A percentile compares a stretch with the other conserved stretches of the same genome.
These are phyloP conservation scores for Blastomyces emzantsi DNA, from an alignment of 2,329 filamentous ascomycete genomes.

Conservation along the genomic window DNA sequence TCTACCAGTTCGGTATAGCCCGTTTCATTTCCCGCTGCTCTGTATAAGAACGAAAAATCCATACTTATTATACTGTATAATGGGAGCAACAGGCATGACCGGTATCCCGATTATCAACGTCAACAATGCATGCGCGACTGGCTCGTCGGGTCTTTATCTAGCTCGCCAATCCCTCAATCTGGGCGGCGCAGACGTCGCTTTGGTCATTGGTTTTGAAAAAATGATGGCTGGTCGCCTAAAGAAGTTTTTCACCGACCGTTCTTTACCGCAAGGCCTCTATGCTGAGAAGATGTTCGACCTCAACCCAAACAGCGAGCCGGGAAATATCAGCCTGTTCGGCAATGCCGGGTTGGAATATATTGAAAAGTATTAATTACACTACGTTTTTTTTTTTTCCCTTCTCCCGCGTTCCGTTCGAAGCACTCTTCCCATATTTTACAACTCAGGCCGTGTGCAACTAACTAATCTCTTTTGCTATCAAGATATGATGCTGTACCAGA, in stretches of 20 bases:
- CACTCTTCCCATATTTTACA: neutral
- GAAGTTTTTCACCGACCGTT: conserved; percentile 15
- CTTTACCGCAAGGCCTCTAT: conserved; percentile 13
- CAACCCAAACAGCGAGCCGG: conserved; percentile 16
- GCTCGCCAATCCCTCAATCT: conserved; percentile 16
- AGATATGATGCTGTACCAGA: conserved; percentile 18
- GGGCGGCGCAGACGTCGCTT: conserved; percentile 19
- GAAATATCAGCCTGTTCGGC: conserved; percentile 17
- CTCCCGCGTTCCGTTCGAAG: neutral
- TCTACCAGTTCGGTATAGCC: conserved; percentile 20
- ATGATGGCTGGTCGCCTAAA: conserved; percentile 19
- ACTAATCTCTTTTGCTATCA: neutral
- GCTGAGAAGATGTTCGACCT: conserved; percentile 15
- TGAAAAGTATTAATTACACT: conserved; percentile 16
- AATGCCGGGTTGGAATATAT: conserved; percentile 20
- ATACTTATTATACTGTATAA: neutral
- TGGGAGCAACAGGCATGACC: conserved; percentile 16
- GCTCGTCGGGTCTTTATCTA: conserved; percentile 19
- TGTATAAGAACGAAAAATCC: neutral
- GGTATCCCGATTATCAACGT: conserved; percentile 22
- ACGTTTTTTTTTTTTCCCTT: no score
- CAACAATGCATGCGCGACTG: conserved; percentile 22
- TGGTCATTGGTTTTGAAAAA: conserved; percentile 23
- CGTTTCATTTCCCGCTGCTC: neutral
- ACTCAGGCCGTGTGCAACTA: neutral